Percentiles rank a stretch among this genome's conserved stretches.
These are phyloP conservation scores for Pisolithus orientalis DNA, from an alignment of 768 basidiomycete genomes.

Conservation along the genomic window DNA sequence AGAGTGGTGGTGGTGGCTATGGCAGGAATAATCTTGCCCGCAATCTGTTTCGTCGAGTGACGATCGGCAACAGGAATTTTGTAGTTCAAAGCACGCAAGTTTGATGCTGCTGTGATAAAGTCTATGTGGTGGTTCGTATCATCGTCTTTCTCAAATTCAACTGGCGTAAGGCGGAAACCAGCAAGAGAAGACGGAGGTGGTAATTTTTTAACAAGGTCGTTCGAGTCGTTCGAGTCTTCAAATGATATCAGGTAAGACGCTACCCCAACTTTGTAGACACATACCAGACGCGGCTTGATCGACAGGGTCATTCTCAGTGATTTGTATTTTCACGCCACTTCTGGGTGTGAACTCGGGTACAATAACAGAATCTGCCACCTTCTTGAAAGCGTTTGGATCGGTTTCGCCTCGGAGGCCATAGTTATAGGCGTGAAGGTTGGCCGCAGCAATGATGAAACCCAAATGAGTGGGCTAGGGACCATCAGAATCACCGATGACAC, in stretches of 20 bases:
- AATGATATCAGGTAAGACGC: slow-evolving; percentile 3
- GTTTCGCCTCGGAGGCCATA: slow-evolving; percentile 91
- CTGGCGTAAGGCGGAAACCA: slow-evolving; percentile 92
- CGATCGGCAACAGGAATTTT: slow-evolving; percentile 79
- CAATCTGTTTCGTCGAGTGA: slow-evolving; percentile 95
- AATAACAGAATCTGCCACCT: slow-evolving; percentile 73
- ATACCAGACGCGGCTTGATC: slow-evolving; percentile 39
- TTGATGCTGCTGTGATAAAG: slow-evolving; percentile 97
- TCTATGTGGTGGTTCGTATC: slow-evolving; percentile 98
- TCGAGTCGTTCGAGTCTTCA: slow-evolving; percentile 44
- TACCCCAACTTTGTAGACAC: slow-evolving; percentile 1
- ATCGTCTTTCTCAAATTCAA: slow-evolving; percentile 99
- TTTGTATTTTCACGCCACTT: slow-evolving; percentile 88
- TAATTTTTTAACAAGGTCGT: slow-evolving; percentile 57
- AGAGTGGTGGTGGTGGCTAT: slow-evolving; percentile 98
- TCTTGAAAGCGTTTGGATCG: slow-evolving; percentile 74
- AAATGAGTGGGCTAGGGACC: slow-evolving; percentile 69
- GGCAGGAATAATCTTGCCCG: slow-evolving; percentile 98
- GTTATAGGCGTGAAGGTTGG: slow-evolving; percentile 97
- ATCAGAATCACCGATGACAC: slow-evolving; percentile 7
- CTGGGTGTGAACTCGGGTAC: slow-evolving; percentile 92
- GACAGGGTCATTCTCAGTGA: slow-evolving; percentile 88
- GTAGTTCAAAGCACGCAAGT: slow-evolving; percentile 94
- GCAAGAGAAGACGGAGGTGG: slow-evolving; percentile 88
- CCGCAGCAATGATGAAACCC: slow-evolving; percentile 84